These are phyloP conservation scores for Sphaerulina populicola DNA, from an alignment of 2,329 filamentous ascomycete species.

Conservation along the genomic window DNA sequence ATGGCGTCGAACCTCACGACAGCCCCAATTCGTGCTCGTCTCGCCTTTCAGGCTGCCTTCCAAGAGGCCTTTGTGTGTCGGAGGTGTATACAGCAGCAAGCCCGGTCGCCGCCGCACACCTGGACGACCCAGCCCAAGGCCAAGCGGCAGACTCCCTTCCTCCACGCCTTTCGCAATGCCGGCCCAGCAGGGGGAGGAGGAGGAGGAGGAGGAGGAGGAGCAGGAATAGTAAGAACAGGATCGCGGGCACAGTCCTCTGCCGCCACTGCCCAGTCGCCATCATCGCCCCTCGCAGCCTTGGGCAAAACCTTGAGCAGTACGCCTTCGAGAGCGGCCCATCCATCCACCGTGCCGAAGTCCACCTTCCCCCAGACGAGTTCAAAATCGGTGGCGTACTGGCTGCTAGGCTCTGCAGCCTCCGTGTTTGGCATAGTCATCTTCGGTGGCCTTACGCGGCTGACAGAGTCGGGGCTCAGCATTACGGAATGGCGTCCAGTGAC, in stretches of 20 bases:
- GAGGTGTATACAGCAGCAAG: slow-evolving; percentile 30
- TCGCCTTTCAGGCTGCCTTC: slow-evolving; percentile 18
- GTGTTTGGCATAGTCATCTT: slow-evolving; percentile 97
- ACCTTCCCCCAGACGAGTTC: slow-evolving; percentile 43
- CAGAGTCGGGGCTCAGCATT: slow-evolving; percentile 93
- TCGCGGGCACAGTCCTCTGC: slow-evolving; percentile 20
- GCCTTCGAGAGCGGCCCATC: neutral
- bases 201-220: too few species aligned
- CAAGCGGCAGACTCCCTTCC: slow-evolving; percentile 30
- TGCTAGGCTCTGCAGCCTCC: slow-evolving; percentile 80
- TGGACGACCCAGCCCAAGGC: slow-evolving; percentile 8
- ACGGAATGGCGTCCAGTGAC: slow-evolving; percentile 98
- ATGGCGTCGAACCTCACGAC: slow-evolving; percentile 20
- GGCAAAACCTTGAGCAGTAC: slow-evolving; percentile 26
- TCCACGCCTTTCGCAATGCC: slow-evolving; percentile 29
- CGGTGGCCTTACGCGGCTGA: slow-evolving; percentile 84
- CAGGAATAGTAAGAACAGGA: neutral
- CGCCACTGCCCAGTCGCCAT: slow-evolving; percentile 9
- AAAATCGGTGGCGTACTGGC: slow-evolving; percentile 80
- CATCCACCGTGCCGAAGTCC: slow-evolving; percentile 6
- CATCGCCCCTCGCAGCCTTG: slow-evolving; percentile 30
- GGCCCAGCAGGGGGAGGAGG: slow-evolving; percentile 8
- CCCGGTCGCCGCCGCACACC: slow-evolving; percentile 10
- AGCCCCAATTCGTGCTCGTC: slow-evolving; percentile 20
- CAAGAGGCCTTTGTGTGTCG: slow-evolving; percentile 28